Evolutionary conservation across 2,329 filamentous ascomycete genomes (phyloP).

Genomic region (Boeremia lycopersici): DNA sequence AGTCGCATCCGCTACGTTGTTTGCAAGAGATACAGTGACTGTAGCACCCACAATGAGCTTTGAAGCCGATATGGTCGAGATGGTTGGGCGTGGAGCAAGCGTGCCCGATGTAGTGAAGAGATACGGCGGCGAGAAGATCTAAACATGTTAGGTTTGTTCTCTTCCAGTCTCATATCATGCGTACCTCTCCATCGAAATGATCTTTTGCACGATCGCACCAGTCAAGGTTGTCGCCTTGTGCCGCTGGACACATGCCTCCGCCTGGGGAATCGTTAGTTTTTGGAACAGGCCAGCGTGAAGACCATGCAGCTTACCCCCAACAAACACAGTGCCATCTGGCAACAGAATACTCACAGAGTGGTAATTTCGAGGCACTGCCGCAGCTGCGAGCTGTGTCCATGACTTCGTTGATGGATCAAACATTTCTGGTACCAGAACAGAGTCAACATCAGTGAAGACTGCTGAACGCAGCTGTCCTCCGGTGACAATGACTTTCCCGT

Average conservation of each 20-base stretch:
- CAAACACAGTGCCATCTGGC: slow-evolving; percentile 28
- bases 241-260: slow-evolving; percentile 27
- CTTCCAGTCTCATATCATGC: no score
- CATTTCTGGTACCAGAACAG: slow-evolving; percentile 25
- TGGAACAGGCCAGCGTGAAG: no score
- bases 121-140: slow-evolving; percentile 61
- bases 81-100: slow-evolving; percentile 20
- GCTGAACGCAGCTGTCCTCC: slow-evolving; percentile 24
- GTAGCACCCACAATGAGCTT: not conserved
- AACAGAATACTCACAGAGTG: slow-evolving; percentile 32
- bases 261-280: not conserved
- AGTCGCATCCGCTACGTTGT: not conserved
- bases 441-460: slow-evolving; percentile 23
- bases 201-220: slow-evolving; percentile 51
- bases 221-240: slow-evolving; percentile 30
- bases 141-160: no score
- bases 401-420: slow-evolving; percentile 27
- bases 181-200: slow-evolving; percentile 51
- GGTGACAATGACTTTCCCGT: slow-evolving; percentile 32
- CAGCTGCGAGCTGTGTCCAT: slow-evolving; percentile 23
- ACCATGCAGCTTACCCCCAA: slow-evolving; percentile 7
- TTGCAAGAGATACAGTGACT: not conserved
- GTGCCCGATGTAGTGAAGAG: slow-evolving; percentile 49
- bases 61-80: slow-evolving; percentile 1
- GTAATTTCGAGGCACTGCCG: slow-evolving; percentile 27